Percentiles rank a stretch among this genome's conserved stretches.
These are phyloP conservation scores for Haematococcus sp. DNA, from an alignment of 139 green algal genomes.

Conservation along the genomic window DNA sequence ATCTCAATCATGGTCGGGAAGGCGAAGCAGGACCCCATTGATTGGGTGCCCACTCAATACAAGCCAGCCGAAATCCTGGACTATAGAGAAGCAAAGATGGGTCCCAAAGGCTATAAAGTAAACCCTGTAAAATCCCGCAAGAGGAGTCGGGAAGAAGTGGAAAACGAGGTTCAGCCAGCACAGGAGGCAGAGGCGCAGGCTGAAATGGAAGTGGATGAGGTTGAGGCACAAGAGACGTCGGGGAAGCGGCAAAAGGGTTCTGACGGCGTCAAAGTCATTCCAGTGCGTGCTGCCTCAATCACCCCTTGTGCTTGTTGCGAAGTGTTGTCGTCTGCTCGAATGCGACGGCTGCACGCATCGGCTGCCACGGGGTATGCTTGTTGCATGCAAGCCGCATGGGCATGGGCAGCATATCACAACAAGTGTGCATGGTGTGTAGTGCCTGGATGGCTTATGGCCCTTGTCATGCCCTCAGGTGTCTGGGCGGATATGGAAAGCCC, in stretches of 20 bases:
- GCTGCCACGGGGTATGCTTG: too few relatives aligned
- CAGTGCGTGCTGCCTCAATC: constrained; percentile 17
- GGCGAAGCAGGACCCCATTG: not conserved
- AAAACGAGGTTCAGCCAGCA: constrained; percentile 5
- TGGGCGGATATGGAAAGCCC: constrained; percentile 44
- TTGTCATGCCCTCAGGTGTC: constrained; percentile 49
- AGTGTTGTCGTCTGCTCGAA: too few relatives aligned
- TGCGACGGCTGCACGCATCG: too few relatives aligned
- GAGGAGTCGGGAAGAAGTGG: constrained; percentile 1
- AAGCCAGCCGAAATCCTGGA: not conserved
- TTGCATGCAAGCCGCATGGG: too few relatives aligned
- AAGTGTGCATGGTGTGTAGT: too few relatives aligned
- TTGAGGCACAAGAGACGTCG: constrained; percentile 5
- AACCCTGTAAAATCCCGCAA: constrained; percentile 19
- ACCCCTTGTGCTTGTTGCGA: not conserved
- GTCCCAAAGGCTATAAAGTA: constrained; percentile 38
- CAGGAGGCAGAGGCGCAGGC: not conserved
- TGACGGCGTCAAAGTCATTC: constrained; percentile 20
- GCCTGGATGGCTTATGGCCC: too few relatives aligned
- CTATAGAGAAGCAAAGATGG: constrained; percentile 15
- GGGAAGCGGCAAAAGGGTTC: constrained; percentile 25
- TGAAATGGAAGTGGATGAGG: constrained; percentile 1
- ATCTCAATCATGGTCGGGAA: too few relatives aligned
- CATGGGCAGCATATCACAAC: not conserved
- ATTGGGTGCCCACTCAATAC: constrained; percentile 3